Conservation (phyloP, 192 early-diverging fungal genomes). For the Dissophora globulifera region DNA sequence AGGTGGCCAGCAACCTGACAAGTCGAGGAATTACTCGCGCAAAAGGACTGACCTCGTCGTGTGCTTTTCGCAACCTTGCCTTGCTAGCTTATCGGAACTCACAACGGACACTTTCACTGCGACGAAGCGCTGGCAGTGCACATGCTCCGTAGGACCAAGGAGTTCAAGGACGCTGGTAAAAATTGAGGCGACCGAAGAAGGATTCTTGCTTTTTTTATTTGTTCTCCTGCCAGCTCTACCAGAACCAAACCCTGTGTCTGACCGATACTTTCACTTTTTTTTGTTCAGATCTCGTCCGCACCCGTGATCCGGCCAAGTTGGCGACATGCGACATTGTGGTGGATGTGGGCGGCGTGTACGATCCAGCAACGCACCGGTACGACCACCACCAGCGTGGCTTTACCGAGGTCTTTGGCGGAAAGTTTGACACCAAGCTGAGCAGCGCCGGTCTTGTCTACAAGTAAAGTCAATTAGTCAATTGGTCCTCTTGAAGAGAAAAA, state of each 20-base stretch:
- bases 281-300: constrained; percentile 69
- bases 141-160: constrained; percentile 76
- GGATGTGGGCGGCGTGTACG: constrained; percentile 95
- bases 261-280: not conserved
- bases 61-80: too few species aligned
- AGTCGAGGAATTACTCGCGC: too few species aligned
- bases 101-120: constrained; percentile 87
- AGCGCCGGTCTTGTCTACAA: constrained; percentile 97
- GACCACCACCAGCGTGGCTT: constrained; percentile 98
- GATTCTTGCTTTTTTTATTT: not conserved
- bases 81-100: constrained; percentile 76
- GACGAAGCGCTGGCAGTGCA: constrained; percentile 93
- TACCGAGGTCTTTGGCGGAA: constrained; percentile 81
- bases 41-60: too few species aligned
- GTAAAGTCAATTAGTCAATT: constrained; percentile 51
- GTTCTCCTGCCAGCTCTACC: not conserved
- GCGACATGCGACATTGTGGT: constrained; percentile 87
- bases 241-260: too few species aligned
- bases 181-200: too few species aligned
- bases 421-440: constrained; percentile 88
- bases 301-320: constrained; percentile 84
- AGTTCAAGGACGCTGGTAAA: constrained; percentile 69
- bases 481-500: too few species aligned
- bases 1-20: not conserved
- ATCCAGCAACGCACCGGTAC: constrained; percentile 75